Evolutionary conservation across 2,329 filamentous ascomycete genomes (phyloP).

Genomic region (Claviceps lovelessii): DNA sequence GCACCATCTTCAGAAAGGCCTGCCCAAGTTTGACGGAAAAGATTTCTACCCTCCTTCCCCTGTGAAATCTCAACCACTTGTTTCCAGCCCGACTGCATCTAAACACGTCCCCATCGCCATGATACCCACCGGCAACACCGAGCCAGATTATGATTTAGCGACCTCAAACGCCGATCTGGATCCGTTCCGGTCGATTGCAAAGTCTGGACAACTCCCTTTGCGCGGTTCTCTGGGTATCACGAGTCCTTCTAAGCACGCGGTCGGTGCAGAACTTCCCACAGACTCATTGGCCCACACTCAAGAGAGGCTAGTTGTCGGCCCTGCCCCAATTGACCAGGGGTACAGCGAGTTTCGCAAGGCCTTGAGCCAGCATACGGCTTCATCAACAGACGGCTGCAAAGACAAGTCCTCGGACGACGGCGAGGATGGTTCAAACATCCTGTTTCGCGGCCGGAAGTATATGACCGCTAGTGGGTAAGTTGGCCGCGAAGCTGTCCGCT

Average conservation of each 20-base stretch:
- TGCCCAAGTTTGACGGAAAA: constrained; percentile 51
- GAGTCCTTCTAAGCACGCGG: constrained; percentile 21
- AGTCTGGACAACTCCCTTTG: constrained; percentile 7
- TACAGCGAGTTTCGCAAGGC: constrained; percentile 16
- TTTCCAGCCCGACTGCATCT: background rate
- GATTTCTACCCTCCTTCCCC: constrained; percentile 48
- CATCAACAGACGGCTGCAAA: constrained; percentile 7
- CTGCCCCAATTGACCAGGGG: constrained; percentile 12
- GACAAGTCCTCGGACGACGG: constrained; percentile 17
- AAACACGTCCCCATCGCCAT: background rate
- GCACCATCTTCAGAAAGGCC: constrained; percentile 32
- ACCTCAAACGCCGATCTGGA: constrained; percentile 7
- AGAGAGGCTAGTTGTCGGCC: constrained; percentile 12
- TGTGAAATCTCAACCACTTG: constrained; percentile 4
- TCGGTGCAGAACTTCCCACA: constrained; percentile 10
- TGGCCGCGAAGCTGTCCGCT: background rate
- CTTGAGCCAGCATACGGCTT: constrained; percentile 3
- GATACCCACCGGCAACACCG: constrained; percentile 1
- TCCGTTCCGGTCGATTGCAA: constrained; percentile 11
- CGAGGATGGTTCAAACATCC: constrained; percentile 21
- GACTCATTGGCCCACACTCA: constrained; percentile 10
- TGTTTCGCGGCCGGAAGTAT: constrained; percentile 24
- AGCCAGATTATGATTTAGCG: background rate
- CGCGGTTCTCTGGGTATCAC: constrained; percentile 14
- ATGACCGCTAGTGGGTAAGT: constrained; percentile 19